Conservation (phyloP, 2,329 filamentous ascomycete species). For the Pseudogymnoascus sp. region DNA sequence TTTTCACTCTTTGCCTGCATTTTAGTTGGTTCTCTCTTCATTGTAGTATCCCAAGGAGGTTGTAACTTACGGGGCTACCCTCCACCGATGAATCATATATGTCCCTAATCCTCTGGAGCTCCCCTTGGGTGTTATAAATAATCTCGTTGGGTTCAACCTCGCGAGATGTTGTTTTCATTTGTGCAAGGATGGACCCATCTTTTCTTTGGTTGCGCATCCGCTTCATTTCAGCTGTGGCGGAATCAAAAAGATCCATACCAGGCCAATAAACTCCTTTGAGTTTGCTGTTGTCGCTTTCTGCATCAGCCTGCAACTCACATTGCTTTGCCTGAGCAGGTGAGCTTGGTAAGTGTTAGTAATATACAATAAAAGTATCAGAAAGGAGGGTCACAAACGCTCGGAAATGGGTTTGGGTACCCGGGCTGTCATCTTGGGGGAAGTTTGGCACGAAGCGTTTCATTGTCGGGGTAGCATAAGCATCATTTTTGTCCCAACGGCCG, state of each 20-base stretch:
- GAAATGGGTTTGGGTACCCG: background rate
- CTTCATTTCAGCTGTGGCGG: conserved; percentile 64
- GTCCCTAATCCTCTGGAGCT: conserved; percentile 44
- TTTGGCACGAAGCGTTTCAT: conserved; percentile 20
- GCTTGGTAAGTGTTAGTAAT: background rate
- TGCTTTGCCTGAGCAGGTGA: background rate
- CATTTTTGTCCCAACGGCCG: conserved; percentile 16
- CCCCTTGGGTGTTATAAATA: conserved; percentile 49
- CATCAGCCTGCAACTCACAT: background rate
- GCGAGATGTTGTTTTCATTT: conserved; percentile 57
- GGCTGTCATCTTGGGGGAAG: conserved; percentile 16
- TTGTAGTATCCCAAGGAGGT: background rate
- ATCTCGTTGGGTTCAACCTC: conserved; percentile 56
- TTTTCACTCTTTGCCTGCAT: background rate
- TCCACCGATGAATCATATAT: conserved; percentile 53
- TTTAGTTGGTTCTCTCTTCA: background rate
- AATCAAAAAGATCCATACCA: conserved; percentile 76
- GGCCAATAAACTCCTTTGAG: conserved; percentile 69
- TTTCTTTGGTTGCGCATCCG: conserved; percentile 73
- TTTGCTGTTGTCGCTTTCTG: conserved; percentile 1
- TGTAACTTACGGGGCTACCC: conserved; percentile 39
- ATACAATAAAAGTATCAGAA: background rate
- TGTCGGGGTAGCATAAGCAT: conserved; percentile 24
- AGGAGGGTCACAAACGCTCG: background rate
- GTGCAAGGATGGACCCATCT: conserved; percentile 58